Evolutionary conservation across 768 basidiomycete genomes (phyloP).

Genomic region (Hygrophorus pudorinus): DNA sequence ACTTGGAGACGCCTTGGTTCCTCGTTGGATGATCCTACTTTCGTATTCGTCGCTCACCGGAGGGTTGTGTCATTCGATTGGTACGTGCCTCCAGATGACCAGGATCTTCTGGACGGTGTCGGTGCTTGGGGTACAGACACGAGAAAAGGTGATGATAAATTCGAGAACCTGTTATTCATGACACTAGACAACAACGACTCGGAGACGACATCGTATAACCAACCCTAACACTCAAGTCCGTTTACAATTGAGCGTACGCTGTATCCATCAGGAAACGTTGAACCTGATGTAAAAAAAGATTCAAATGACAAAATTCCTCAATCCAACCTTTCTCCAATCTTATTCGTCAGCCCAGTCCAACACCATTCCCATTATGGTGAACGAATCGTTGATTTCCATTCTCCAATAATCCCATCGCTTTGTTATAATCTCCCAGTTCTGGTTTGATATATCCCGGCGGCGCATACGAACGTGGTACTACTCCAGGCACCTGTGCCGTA

Average conservation of each 20-base stretch:
- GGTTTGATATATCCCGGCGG: conserved; percentile 42
- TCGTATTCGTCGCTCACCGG: conserved; percentile 54
- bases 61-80: conserved; percentile 48
- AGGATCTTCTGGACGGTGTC: conserved; percentile 46
- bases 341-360: neutral
- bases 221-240: no score
- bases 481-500: conserved; percentile 28
- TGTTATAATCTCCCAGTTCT: conserved; percentile 38
- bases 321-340: neutral
- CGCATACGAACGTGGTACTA: conserved; percentile 32
- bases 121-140: conserved; percentile 34
- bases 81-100: conserved; percentile 41
- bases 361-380: conserved; percentile 14
- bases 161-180: conserved; percentile 56
- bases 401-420: conserved; percentile 39
- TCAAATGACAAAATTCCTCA: neutral
- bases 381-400: conserved; percentile 47
- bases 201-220: neutral
- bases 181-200: conserved; percentile 19
- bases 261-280: no score
- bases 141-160: conserved; percentile 55
- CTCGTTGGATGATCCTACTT: conserved; percentile 34
- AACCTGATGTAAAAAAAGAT: neutral
- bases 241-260: no score
- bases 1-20: conserved; percentile 34